Base-by-base conservation (phyloP, 176 grass and related monocot species). In the Aegilops sharonensis region DNA sequence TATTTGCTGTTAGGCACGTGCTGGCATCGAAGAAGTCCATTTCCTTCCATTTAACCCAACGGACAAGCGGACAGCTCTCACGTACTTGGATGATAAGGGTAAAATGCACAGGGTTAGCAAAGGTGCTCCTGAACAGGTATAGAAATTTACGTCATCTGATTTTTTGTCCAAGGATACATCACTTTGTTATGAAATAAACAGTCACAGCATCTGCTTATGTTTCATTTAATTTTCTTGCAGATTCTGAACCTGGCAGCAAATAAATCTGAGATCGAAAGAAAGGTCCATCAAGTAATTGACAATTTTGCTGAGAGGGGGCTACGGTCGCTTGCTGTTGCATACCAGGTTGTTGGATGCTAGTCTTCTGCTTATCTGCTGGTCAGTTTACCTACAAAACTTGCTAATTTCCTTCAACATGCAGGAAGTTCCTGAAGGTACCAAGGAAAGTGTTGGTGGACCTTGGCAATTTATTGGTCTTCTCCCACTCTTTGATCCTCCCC, bases 101-200 rank as follows among this genome's bases (percentile, higher is more conserved):
- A 90, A 85, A 85, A 90, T 91, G 93, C 87, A 94, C 77, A 87
- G 93, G 24, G 90, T 90, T 84, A 94, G 93, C 85, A 94, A 94
- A 83, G 93, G 93, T 88, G 93, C 93, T 77, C 93, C 93, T 30
- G 93, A 94, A 68, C 93, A 94, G 93, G 93, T 94, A 94, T 83
- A 24, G 77, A 73, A 32, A 75, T 66, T 72, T 67, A n/a, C 12
- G n/a, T 20, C 32, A 11, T 47, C 45, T 62, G 1, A 68, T 68
- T 37, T 75, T 75, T 31, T 15, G 17, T 52, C 27, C 72, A 31
- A 75, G 24, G 43, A 30, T 30, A 18, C 72, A 52, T 54, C 25
- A 21, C 29, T 48, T 50, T 1, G 68, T 60, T 57, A 77, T 62
- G 35, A 77, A 9, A 77, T 34, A 45, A 48, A 63, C 83, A 56